Evolutionary conservation across 306 rosid species (phyloP), one percentile per base, ranked within the genome.

Genomic region (Cercis canadensis): DNA sequence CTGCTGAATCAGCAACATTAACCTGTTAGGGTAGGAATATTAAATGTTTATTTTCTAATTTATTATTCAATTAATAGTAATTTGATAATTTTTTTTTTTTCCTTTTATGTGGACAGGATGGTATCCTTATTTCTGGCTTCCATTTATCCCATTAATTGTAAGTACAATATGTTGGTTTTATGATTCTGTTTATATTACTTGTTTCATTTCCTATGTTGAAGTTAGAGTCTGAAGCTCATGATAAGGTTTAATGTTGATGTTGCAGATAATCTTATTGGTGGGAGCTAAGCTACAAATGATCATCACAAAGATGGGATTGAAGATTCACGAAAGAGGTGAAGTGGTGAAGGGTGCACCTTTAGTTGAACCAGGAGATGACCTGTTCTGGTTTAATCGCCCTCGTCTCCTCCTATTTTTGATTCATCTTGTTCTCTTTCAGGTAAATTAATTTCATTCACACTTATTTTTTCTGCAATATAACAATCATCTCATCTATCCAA

Each of bases 361-460:
- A 50, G 97, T 90, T 70, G 79, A 90, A 66, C 89, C 92, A 14
- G 79, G 89, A 4, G 97, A 93, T 43, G 82, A 90, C 1, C 82
- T 86, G 37, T 93, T 93, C 57, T 93, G 98, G 98, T 93, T 93
- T 55, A 87, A 87, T 8, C 52, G 50, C 6, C 98, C 98, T 0
- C 57, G 65, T 2, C 71, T 90, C 65, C 74, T 88, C 51, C 97
- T 93, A 69, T 85, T 62, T 49, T 61, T 87, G 71, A 67, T 93
- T 70, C 96, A 90, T 77, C 68, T 88, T 57, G 92, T 81, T 68
- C 88, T 93, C 60, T 90, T 93, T 70, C 94, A 82, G 96, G 98
- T 88, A 54, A 7, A 14, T 34, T 9, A 24, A 16, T 52, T 60
- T 62, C 57, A 21, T 32, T 1, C 17, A 45, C 24, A 14, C 15